These are phyloP conservation scores for Nevesoporus exiguus DNA, from an alignment of 768 basidiomycete genomes.

Conservation along the genomic window DNA sequence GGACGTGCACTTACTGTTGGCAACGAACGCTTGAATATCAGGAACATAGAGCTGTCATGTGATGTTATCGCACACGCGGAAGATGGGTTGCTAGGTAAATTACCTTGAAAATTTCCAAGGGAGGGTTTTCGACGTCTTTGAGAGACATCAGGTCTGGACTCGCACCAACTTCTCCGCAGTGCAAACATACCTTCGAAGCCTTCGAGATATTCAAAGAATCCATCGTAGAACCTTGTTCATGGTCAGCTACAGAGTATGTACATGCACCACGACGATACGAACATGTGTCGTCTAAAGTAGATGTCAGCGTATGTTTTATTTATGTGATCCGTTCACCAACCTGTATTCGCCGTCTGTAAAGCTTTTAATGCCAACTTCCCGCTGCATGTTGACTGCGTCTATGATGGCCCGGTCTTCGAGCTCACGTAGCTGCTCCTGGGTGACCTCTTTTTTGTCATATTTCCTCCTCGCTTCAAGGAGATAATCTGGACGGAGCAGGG, in stretches of 20 bases:
- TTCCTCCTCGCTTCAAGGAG: conserved; percentile 37
- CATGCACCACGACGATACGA: neutral
- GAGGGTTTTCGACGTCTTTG: conserved; percentile 21
- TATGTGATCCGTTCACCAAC: conserved; percentile 22
- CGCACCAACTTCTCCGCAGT: neutral
- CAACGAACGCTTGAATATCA: conserved; percentile 20
- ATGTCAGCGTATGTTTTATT: neutral
- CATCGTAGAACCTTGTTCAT: conserved; percentile 25
- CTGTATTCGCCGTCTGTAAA: conserved; percentile 43
- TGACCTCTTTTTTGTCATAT: conserved; percentile 35
- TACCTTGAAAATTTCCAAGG: conserved; percentile 28
- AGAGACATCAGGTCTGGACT: conserved; percentile 1
- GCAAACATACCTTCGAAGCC: conserved; percentile 23
- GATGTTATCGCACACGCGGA: neutral
- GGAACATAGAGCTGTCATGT: conserved; percentile 24
- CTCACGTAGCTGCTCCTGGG: conserved; percentile 32
- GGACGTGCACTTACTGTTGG: conserved; percentile 12
- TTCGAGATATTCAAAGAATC: conserved; percentile 27
- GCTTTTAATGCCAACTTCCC: conserved; percentile 39
- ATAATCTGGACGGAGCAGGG: conserved; percentile 39
- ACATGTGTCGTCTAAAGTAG: conserved; percentile 25
- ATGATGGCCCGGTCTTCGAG: conserved; percentile 40
- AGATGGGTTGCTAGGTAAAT: no score
- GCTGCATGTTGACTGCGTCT: conserved; percentile 36
- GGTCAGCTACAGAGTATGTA: neutral